Base-by-base conservation (phyloP, 2,329 filamentous ascomycete species). In the Calonectria pteridis region DNA sequence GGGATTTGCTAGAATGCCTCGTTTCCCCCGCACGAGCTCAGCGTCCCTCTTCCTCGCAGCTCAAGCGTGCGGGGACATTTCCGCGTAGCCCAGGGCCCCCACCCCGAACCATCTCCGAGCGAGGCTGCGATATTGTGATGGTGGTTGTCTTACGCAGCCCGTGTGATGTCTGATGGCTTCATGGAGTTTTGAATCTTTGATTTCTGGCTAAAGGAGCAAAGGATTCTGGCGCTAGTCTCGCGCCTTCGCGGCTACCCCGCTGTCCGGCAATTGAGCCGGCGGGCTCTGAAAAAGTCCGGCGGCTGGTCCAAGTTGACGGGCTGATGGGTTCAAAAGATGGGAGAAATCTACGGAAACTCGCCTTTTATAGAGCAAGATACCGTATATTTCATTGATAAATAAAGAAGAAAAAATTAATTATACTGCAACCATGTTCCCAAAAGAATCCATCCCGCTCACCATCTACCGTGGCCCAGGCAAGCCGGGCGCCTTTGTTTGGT, bases 381-480 rank as follows among this genome's bases (percentile, higher is more conserved):
- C 10, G n/a, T 37, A n/a, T 3, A 59, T 28, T 59, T 6, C 13
- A 55, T 3, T 46, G 16, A 16, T 29, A 29, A 66, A 33, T 6
- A 26, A 63, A 59, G 9, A 11, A 26, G 51, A 59, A 5, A 11
- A 14, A 35, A 33, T 37, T 29, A n/a, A 26, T 31, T 26, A 23
- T 23, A n/a, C 9, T 26, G 31, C 26, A 50, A 20, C 37, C 49
- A 79, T 72, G 73, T 10, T 33, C 10, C 63, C 65, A 4, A 69
- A 50, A 5, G 43, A 46, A 18, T n/a, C 10, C 13, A 43, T 63
- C 6, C 59, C 67, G 14, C 69, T 82, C 35, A 81, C 77, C 37
- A 53, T 92, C 63, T 90, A 86, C 80, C 88, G 90, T 50, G 90
- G 90, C 59, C 88, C 85, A 72, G 82, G 83, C 37, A 79, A 83